Base-by-base conservation (phyloP, 768 basidiomycete species). In the Mrakia gelida region DNA sequence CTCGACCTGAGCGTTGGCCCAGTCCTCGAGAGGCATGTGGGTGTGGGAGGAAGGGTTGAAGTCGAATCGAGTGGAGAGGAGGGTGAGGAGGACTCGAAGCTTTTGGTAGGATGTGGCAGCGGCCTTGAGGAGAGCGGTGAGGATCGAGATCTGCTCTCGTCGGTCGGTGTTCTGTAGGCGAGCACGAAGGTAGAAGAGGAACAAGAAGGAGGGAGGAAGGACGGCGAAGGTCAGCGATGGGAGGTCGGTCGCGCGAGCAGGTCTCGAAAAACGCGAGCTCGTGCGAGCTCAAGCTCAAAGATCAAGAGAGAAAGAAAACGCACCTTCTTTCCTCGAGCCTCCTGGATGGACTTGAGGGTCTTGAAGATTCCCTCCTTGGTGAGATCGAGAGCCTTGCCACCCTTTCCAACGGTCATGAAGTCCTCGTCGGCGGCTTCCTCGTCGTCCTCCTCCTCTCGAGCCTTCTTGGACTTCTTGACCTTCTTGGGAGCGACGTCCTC, bases 311-410 rank as follows among this genome's bases (percentile, higher is more conserved):
- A 16, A 0, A 52, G 49, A 15, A 49, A 4, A 79, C 87, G 56
- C 45, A 95, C 95, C 90, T 98, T 98, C 86, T 94, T 93, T 18
- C 97, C 97, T 77, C 97, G 90, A 68, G 93, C 93, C 81, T 98
- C 97, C 83, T 96, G 91, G 30, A 98, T 90, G 38, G 91, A 88
- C 82, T 94, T 92, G 49, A 99, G 88, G 79, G 91, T 92, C 85
- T 98, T 97, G 87, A 95, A 94, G 79, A 98, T 93, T 61, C 85
- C 85, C 59, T 85, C 85, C 4, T 93, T 85, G 6, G 93, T 92
- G 80, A 92, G 91, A 76, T 91, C 90, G 85, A 94, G 88, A 9
- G 88, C 87, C 84, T 91, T 94, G 32, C 95, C 95, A 56, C 94
- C 93, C 83, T 90, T 93, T 30, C 95, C 95, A 56, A 99, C 93